Base-by-base conservation (phyloP, 225 moss, liverwort and hornwort genomes). In the Takakia lepidozioides region DNA sequence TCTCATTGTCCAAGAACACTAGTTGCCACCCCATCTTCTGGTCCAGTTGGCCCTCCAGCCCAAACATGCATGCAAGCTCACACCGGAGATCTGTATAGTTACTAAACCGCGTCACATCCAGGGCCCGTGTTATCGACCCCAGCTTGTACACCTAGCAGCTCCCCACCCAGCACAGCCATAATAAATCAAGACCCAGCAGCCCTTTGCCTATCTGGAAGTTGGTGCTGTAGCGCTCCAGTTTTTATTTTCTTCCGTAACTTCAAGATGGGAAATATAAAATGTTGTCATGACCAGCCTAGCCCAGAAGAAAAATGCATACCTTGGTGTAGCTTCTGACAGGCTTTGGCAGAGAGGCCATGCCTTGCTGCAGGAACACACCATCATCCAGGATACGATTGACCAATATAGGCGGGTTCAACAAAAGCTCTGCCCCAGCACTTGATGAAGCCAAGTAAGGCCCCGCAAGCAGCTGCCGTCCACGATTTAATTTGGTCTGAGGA, bases 61-160 rank as follows among this genome's bases (percentile, higher is more conserved):
- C 65, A 27, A 75, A 75, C 74, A 75, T 75, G 23, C 57, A n/a
- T n/a, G n/a, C n/a, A n/a, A n/a, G n/a, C n/a, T n/a, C n/a, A n/a
- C n/a, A n/a, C n/a, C n/a, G n/a, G 47, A 75, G 64, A 34, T 69
- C 69, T 0, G 46, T 57, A 43, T 75, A 75, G 32, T 75, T 75
- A 44, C 42, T 75, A 38, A 75, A 75, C 1, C 74, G 69, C 3
- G 59, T 68, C n/a, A 75, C 74, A 45, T 75, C 69, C 51, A 75
- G 30, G 2, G 74, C 74, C 30, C 74, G 60, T 42, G 68, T 69
- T 23, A 75, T 75, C 2, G 69, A 64, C 1, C 74, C 74, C 41
- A 69, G 60, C 55, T 75, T 75, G 44, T 75, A 69, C 36, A 75
- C 69, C 74, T 75, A 61, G n/a, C n/a, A n/a, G n/a, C n/a, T n/a